These are phyloP conservation scores for Fusarium cicatricum DNA, from an alignment of 2,329 filamentous ascomycete species.

Conservation along the genomic window DNA sequence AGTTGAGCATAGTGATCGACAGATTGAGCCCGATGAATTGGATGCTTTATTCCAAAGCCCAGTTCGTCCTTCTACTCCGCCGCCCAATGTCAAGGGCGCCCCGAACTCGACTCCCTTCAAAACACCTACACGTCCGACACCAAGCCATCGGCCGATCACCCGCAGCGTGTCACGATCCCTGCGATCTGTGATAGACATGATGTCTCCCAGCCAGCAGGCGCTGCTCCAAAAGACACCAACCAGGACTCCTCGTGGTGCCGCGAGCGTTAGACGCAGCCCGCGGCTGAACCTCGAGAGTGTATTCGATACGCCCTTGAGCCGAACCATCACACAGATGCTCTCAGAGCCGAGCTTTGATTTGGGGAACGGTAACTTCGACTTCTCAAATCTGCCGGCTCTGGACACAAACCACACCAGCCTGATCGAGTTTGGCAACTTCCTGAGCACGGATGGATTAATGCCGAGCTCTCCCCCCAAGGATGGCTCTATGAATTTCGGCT, in stretches of 20 bases:
- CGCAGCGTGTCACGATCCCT: slow-evolving; percentile 67
- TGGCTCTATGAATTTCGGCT: slow-evolving; percentile 42
- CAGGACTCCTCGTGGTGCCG: slow-evolving; percentile 49
- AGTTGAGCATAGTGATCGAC: slow-evolving; percentile 51
- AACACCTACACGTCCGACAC: slow-evolving; percentile 69
- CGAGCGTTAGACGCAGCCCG: slow-evolving; percentile 54
- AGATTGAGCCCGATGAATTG: slow-evolving; percentile 59
- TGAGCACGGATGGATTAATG: slow-evolving; percentile 58
- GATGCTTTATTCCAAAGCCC: slow-evolving; percentile 72
- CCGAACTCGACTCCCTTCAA: slow-evolving; percentile 60
- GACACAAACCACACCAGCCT: slow-evolving; percentile 47
- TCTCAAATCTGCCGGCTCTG: slow-evolving; percentile 51
- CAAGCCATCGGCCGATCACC: slow-evolving; percentile 67
- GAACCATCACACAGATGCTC: slow-evolving; percentile 70
- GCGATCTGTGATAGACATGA: slow-evolving; percentile 54
- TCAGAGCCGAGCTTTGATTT: slow-evolving; percentile 61
- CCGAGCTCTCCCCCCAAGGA: slow-evolving; percentile 58
- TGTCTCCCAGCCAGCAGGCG: slow-evolving; percentile 54
- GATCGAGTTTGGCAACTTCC: slow-evolving; percentile 58
- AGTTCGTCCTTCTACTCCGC: slow-evolving; percentile 60
- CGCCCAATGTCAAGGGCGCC: slow-evolving; percentile 54
- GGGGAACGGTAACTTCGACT: slow-evolving; percentile 54
- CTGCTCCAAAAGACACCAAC: slow-evolving; percentile 60
- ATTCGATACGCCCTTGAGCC: slow-evolving; percentile 66
- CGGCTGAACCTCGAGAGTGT: slow-evolving; percentile 50